Evolutionary conservation across 345 rosid species (phyloP).

Genomic region (Corymbia maculata): DNA sequence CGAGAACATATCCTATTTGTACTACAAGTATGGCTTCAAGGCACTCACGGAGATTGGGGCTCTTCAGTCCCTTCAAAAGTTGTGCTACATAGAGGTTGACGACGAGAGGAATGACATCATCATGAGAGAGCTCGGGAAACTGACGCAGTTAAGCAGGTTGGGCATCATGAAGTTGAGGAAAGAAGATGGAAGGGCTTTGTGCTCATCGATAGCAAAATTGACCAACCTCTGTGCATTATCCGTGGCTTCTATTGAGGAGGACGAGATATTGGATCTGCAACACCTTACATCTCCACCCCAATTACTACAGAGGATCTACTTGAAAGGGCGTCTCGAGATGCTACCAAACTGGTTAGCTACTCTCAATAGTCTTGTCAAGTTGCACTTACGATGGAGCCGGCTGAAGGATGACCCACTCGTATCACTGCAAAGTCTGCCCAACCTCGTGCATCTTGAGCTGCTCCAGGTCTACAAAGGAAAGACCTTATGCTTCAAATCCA

Average conservation of each 20-base stretch:
- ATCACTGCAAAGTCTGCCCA: constrained; percentile 16
- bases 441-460: constrained; percentile 24
- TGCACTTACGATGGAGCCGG: constrained; percentile 14
- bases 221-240: constrained; percentile 22
- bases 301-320: constrained; percentile 16
- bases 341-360: constrained; percentile 18
- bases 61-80: constrained; percentile 25
- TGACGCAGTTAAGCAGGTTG: constrained; percentile 24
- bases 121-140: constrained; percentile 20
- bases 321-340: constrained; percentile 14
- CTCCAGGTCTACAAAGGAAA: constrained; percentile 14
- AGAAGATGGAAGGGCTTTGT: constrained; percentile 23
- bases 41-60: constrained; percentile 11
- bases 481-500: constrained; percentile 5
- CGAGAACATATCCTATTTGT: constrained; percentile 8
- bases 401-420: constrained; percentile 19
- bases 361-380: constrained; percentile 13
- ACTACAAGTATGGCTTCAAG: constrained; percentile 19
- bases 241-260: constrained; percentile 1
- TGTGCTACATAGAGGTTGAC: constrained; percentile 17
- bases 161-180: constrained; percentile 23
- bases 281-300: constrained; percentile 19
- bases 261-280: constrained; percentile 21
- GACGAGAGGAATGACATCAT: background rate
- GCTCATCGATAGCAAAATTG: constrained; percentile 13